phyloP scores from a whole-genome alignment of 2,329 filamentous ascomycete genomes.

The Arthrobotrys pseudoclavata region DNA sequence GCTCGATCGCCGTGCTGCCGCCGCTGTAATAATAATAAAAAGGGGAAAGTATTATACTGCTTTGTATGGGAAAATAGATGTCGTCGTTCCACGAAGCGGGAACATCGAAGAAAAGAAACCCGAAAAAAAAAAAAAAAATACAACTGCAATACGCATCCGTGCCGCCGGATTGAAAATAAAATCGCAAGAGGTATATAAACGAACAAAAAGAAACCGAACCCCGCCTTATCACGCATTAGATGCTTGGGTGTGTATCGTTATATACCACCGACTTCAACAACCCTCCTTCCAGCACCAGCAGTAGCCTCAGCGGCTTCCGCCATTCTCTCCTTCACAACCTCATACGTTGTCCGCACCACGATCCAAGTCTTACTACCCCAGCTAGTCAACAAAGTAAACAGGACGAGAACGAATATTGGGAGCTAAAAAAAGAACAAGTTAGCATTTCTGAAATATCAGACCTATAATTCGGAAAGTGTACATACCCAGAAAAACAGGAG shows the following conservation, averaged over 20 bases:
- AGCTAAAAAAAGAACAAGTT: slow-evolving; percentile 64
- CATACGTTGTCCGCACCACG: slow-evolving; percentile 52
- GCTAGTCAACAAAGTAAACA: slow-evolving; percentile 66
- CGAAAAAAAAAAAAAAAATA: neutral
- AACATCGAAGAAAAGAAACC: neutral
- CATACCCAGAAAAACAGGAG: slow-evolving; percentile 78
- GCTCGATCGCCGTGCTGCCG: slow-evolving; percentile 11
- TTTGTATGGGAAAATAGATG: slow-evolving; percentile 3
- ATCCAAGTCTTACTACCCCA: slow-evolving; percentile 63
- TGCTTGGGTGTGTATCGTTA: neutral
- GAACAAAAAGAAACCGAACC: slow-evolving; percentile 5
- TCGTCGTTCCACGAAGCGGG: neutral
- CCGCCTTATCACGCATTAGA: neutral
- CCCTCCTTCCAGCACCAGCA: slow-evolving; percentile 36
- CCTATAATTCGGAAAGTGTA: slow-evolving; percentile 29
- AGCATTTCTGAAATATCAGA: slow-evolving; percentile 12
- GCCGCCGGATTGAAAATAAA: neutral
- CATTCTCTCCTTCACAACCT: slow-evolving; percentile 58
- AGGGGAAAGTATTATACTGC: slow-evolving; percentile 10
- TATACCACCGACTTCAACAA: slow-evolving; percentile 43
- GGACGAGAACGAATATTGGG: slow-evolving; percentile 66
- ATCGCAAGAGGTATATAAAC: slow-evolving; percentile 10
- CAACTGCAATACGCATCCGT: neutral
- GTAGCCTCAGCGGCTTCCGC: slow-evolving; percentile 56
- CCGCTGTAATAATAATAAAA: neutral